A percentile compares a stretch with the other conserved stretches of the same genome.
These are phyloP conservation scores for Erodium trifolium DNA, from an alignment of 441 rosid species.

Conservation along the genomic window DNA sequence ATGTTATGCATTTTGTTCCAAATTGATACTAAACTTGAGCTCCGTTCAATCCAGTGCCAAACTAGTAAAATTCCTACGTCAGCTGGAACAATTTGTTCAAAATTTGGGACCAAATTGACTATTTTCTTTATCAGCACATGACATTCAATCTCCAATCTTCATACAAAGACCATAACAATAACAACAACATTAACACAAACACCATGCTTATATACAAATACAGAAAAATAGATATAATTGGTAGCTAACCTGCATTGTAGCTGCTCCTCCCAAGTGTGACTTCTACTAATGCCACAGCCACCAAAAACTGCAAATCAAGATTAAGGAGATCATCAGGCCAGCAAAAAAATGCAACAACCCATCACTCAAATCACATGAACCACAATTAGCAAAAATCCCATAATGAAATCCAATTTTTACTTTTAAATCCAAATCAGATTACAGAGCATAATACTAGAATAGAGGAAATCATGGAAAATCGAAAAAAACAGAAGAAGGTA, in stretches of 20 bases:
- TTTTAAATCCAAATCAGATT: neutral
- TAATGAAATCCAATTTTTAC: neutral
- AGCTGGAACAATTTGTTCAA: neutral
- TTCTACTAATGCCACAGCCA: neutral
- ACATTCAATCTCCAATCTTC: neutral
- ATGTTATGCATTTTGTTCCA: neutral
- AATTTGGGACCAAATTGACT: neutral
- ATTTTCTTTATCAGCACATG: neutral
- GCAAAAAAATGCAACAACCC: neutral
- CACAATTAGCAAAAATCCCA: neutral
- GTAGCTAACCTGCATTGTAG: slow-evolving; percentile 36
- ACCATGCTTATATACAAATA: neutral
- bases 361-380: neutral
- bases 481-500: neutral
- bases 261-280: slow-evolving; percentile 6
- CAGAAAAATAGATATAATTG: neutral
- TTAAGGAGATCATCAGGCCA: neutral
- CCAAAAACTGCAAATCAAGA: neutral
- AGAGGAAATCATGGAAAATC: neutral
- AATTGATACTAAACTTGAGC: neutral
- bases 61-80: neutral
- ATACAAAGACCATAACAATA: neutral
- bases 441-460: neutral
- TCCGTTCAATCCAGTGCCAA: neutral
- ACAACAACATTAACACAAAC: neutral